A percentile compares a stretch with the other conserved stretches of the same genome.
Conservation (phyloP, 1,284 basidiomycete genomes). For the Cutaneotrichosporon mucoides region DNA sequence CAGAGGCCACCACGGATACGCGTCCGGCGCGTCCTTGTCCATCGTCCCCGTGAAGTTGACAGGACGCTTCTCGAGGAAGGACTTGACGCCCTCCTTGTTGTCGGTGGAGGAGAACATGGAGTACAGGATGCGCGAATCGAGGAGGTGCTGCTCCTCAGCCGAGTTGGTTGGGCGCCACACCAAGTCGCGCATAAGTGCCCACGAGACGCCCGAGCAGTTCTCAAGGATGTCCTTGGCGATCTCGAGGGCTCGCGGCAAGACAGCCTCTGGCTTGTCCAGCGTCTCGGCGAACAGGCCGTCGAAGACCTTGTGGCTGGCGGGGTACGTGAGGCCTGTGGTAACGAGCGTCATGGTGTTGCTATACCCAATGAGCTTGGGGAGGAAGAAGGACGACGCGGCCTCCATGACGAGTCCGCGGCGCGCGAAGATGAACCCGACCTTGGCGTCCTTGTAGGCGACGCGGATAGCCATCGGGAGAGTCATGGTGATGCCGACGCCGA, state of each 20-base stretch:
- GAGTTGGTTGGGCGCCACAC: slow-evolving; percentile 9
- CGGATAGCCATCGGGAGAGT: slow-evolving; percentile 20
- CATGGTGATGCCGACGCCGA: slow-evolving; percentile 22
- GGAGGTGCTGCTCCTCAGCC: slow-evolving; percentile 22
- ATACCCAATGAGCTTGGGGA: slow-evolving; percentile 14
- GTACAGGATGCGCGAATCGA: slow-evolving; percentile 16
- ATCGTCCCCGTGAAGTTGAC: slow-evolving; percentile 17
- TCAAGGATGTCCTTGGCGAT: slow-evolving; percentile 13
- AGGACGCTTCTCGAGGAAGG: slow-evolving; percentile 18
- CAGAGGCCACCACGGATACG: slow-evolving; percentile 18
- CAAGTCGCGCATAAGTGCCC: slow-evolving; percentile 14
- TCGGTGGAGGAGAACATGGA: slow-evolving; percentile 9
- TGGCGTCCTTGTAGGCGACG: slow-evolving; percentile 16
- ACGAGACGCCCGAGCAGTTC: slow-evolving; percentile 9
- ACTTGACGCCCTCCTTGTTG: slow-evolving; percentile 19
- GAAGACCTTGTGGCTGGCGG: slow-evolving; percentile 6
- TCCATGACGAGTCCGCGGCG: slow-evolving; percentile 21
- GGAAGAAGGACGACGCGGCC: slow-evolving; percentile 18
- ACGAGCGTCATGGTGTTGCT: slow-evolving; percentile 8
- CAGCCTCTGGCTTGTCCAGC: slow-evolving; percentile 9
- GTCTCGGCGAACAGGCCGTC: slow-evolving; percentile 18
- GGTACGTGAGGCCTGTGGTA: slow-evolving; percentile 15
- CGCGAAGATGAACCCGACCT: slow-evolving; percentile 19
- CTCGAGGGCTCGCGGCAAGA: slow-evolving; percentile 15
- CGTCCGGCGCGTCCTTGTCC: slow-evolving; percentile 5